Base-by-base conservation (phyloP, 768 basidiomycete genomes). In the Harrya chromipes region DNA sequence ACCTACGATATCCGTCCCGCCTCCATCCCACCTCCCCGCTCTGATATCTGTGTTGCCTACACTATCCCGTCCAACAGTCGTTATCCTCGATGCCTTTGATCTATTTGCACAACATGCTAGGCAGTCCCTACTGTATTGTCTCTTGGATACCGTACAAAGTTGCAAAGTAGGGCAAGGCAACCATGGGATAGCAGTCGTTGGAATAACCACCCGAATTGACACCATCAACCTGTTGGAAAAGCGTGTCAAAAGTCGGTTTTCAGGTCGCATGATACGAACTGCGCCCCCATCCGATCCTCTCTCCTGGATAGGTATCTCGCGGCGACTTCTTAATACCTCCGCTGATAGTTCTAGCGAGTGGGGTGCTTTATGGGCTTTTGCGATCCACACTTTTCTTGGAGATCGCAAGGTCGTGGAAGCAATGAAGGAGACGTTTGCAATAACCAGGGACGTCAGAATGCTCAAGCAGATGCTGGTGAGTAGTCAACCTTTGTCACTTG, bases 181-280 rank as follows among this genome's bases (percentile, higher is more conserved):
- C 57, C 82, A 79, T 53, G 94, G 93, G 3, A 68, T 97, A 19
- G 87, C 86, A 0, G 84, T 99, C 29, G 73, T 99, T 31, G 97
- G 97, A 8, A 68, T 94, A 11, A 93, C 94, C 1, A 84, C 83
- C 27, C 83, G 94, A 9, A 78, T 94, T 20, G 94, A 98, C 60
- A 87, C 91, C 16, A 79, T 97, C 51, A 87, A 90, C 54, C 70
- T 89, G 3, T 75, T 99, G 16, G 97, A 99, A 67, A 99, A 99
- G 67, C 79, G 97, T 38, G 97, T 99, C 43, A 97, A 98, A 70
- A 97, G 93, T 56, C 82, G 97, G 4, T 99, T 98, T 71, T 97
- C 94, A 2, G 92, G 94, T 27, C 78, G 97, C 47, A 89, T 92
- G 59, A 75, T 94, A 48, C 81, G 90, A 40, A 84, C 90, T 6